A percentile compares a stretch with the other conserved stretches of the same genome.
These are phyloP conservation scores for Coprinellus micaceus DNA, from an alignment of 768 basidiomycete genomes.

Conservation along the genomic window DNA sequence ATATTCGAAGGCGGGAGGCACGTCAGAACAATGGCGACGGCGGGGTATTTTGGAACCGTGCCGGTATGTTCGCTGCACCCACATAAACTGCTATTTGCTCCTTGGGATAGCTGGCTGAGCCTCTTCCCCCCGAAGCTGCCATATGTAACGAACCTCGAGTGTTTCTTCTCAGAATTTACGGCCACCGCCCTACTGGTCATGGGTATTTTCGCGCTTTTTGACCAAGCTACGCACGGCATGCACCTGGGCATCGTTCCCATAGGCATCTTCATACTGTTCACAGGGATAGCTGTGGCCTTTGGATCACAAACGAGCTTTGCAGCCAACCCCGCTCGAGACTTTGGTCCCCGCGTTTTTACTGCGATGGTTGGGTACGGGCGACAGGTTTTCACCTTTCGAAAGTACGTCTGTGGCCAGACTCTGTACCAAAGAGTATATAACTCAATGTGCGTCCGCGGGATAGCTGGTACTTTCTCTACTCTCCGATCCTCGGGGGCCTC, in stretches of 20 bases:
- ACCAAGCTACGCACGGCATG: conserved; percentile 45
- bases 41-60: conserved; percentile 55
- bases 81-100: too few species aligned
- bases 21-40: conserved; percentile 55
- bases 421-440: conserved; percentile 14
- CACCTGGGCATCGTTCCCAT: conserved; percentile 55
- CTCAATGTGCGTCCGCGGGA: conserved; percentile 5
- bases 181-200: conserved; percentile 57
- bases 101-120: background rate
- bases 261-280: conserved; percentile 47
- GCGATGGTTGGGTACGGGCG: conserved; percentile 69
- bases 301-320: conserved; percentile 67
- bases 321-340: conserved; percentile 68
- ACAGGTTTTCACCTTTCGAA: conserved; percentile 44
- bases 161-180: conserved; percentile 53
- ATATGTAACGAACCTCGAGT: conserved; percentile 38
- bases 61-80: too few species aligned
- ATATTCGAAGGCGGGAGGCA: conserved; percentile 55
- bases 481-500: conserved; percentile 55
- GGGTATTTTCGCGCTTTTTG: conserved; percentile 50
- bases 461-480: conserved; percentile 74
- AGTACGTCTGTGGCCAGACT: conserved; percentile 24
- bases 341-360: conserved; percentile 64
- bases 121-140: background rate
- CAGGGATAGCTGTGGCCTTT: conserved; percentile 56